Conservation (phyloP, 1,139 yeast genomes). For the Torulaspora pretoriensis region DNA sequence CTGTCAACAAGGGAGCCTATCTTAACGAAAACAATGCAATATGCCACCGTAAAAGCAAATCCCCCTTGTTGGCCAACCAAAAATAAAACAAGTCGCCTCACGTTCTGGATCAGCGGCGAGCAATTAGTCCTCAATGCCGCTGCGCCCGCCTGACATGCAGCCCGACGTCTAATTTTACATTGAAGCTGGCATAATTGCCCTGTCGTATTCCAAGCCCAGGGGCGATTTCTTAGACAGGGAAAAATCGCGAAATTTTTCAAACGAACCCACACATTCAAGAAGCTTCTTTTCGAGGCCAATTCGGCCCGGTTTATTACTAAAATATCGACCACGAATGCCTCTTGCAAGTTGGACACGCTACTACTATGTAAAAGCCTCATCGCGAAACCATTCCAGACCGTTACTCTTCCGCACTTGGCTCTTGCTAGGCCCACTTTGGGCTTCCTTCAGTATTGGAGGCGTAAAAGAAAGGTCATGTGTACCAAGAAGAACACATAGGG, state of each 20-base stretch:
- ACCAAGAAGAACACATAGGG: conserved; percentile 3
- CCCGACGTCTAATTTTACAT: conserved; percentile 6
- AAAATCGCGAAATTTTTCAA: conserved; percentile 7
- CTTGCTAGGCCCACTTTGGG: not conserved
- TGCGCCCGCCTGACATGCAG: conserved; percentile 6
- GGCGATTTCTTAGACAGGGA: conserved; percentile 8
- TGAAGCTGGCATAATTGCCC: not conserved
- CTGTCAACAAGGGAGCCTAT: not conserved
- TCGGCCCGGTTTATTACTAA: not conserved
- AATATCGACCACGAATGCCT: not conserved
- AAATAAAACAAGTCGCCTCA: conserved; percentile 3
- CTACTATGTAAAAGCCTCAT: conserved; percentile 6
- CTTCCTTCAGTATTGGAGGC: not conserved
- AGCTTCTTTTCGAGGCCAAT: not conserved
- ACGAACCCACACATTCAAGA: conserved; percentile 8
- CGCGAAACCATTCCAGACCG: not conserved
- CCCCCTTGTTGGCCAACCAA: not conserved
- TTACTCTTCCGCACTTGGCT: conserved; percentile 1
- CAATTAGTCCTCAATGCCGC: conserved; percentile 2
- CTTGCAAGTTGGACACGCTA: not conserved
- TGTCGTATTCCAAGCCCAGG: conserved; percentile 2
- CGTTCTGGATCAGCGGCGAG: conserved; percentile 3
- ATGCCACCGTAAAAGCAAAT: not conserved
- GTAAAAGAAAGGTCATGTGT: conserved; percentile 6
- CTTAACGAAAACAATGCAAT: not conserved